Evolutionary conservation across 2,329 filamentous ascomycete genomes (phyloP).

Genomic region (Fusarium kyushuense): DNA sequence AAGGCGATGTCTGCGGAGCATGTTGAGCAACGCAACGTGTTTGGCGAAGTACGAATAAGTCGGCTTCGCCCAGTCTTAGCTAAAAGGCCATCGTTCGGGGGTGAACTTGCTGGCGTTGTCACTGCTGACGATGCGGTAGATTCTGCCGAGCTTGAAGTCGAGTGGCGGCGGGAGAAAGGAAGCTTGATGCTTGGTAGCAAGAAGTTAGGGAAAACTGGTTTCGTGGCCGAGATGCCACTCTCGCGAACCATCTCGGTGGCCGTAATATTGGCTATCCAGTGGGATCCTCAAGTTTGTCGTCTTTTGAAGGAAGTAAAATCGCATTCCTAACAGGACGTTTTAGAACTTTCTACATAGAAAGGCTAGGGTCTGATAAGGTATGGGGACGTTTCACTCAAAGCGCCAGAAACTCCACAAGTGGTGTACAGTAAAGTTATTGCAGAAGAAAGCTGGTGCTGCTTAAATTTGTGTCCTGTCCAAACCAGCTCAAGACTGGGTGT

Average conservation of each 20-base stretch:
- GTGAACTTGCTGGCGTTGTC: constrained; percentile 49
- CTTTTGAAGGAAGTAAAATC: constrained; percentile 9
- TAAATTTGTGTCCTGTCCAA: background rate
- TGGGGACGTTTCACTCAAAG: constrained; percentile 26
- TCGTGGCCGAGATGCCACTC: constrained; percentile 57
- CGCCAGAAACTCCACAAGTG: constrained; percentile 33
- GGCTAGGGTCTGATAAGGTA: constrained; percentile 29
- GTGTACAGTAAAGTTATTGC: constrained; percentile 21
- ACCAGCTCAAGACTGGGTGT: background rate
- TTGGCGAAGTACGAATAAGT: constrained; percentile 61
- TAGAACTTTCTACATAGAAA: constrained; percentile 32
- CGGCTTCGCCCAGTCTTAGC: constrained; percentile 33
- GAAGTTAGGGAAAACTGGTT: constrained; percentile 63
- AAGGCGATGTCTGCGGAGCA: constrained; percentile 73
- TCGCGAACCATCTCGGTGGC: constrained; percentile 50
- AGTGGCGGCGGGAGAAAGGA: constrained; percentile 60
- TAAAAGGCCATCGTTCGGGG: constrained; percentile 36
- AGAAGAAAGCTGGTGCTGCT: background rate
- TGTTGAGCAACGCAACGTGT: constrained; percentile 68
- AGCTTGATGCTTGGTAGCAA: constrained; percentile 65
- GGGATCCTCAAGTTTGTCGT: constrained; percentile 8
- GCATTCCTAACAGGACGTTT: constrained; percentile 16
- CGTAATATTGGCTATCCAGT: constrained; percentile 9
- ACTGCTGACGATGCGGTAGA: constrained; percentile 47
- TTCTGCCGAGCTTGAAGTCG: constrained; percentile 50